A percentile compares a stretch with the other conserved stretches of the same genome.
Evolutionary conservation across 805 yeast genomes (phyloP).

Genomic region (Debaryomyces prosopidis): DNA sequence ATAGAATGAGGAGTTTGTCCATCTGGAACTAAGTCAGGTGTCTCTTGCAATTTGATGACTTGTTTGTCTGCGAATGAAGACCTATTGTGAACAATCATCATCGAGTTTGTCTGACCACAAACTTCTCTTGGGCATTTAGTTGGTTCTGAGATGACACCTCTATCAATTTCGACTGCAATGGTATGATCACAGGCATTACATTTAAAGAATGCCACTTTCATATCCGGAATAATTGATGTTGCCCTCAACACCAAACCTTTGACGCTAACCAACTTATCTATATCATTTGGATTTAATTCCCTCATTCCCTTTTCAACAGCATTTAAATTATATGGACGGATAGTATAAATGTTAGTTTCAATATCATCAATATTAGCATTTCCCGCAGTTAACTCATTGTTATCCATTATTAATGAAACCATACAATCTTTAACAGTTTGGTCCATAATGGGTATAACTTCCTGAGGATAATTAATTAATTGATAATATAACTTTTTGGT

Average conservation of each 20-base stretch:
- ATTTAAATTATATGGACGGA: constrained; percentile 84
- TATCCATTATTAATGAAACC: constrained; percentile 67
- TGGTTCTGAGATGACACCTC: constrained; percentile 95
- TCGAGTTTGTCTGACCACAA: constrained; percentile 80
- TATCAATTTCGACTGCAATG: constrained; percentile 84
- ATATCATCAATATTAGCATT: constrained; percentile 59
- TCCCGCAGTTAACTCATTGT: constrained; percentile 20
- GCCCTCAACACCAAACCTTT: constrained; percentile 90
- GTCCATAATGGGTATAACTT: constrained; percentile 96
- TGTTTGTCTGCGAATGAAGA: constrained; percentile 94
- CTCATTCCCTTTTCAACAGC: constrained; percentile 75
- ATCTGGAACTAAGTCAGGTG: constrained; percentile 94
- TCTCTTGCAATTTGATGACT: constrained; percentile 89
- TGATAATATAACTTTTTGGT: constrained; percentile 83
- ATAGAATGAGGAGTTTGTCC: constrained; percentile 99
- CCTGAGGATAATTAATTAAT: constrained; percentile 91
- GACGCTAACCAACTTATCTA: constrained; percentile 86
- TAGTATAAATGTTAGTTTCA: constrained; percentile 80
- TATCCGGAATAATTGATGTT: constrained; percentile 92
- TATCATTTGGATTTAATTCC: constrained; percentile 89
- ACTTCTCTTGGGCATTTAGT: constrained; percentile 86
- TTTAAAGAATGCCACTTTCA: constrained; percentile 95
- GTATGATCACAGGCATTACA: constrained; percentile 96
- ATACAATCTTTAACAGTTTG: constrained; percentile 89
- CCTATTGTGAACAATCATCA: constrained; percentile 89